Base-by-base conservation (phyloP, 78 protist species). In the Dictyostelium brefeldianum region DNA sequence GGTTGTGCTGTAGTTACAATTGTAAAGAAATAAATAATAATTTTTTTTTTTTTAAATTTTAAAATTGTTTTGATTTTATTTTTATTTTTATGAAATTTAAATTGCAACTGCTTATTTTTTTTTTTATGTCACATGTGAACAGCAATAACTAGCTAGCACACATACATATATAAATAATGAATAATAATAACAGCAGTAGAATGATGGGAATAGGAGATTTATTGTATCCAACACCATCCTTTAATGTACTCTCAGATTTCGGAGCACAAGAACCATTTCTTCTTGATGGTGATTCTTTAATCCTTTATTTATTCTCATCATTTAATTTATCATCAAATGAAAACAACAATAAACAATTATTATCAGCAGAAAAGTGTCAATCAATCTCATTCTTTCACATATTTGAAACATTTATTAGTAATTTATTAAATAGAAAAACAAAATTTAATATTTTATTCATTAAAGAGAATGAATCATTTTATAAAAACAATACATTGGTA, bases 211-310 rank as follows among this genome's bases (percentile, higher is more conserved):
- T 59, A 9, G 69, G 69, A 6, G 73, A 71, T 9, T 43, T 71
- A 18, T 29, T 71, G 43, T 71, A 9, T 71, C 78, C 78, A 71
- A 71, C 48, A 5, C 10, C 15, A 41, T 18, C 78, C 6, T 9
- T 43, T 10, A 71, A 71, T 71, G 25, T 71, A 17, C n/a, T 71
- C 5, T 20, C 27, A 4, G 89, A 82, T 69, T 82, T 82, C 69
- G 89, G 89, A n/a, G 51, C 50, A 47, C 18, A 47, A 6, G 64
- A 50, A n/a, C 67, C 48, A 54, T 82, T 82, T 51, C 17, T 67
- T 25, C 50, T 82, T n/a, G 89, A 82, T 69, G 89, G 89, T 27
- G 89, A 82, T 15, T 43, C 89, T 6, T 31, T 82, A n/a, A 50
- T 82, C 18, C 18, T 82, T 17, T 31, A 82, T 53, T 29, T 79